These are phyloP conservation scores for Akanthomyces lecanii DNA, from an alignment of 2,329 filamentous ascomycete genomes.

Conservation along the genomic window DNA sequence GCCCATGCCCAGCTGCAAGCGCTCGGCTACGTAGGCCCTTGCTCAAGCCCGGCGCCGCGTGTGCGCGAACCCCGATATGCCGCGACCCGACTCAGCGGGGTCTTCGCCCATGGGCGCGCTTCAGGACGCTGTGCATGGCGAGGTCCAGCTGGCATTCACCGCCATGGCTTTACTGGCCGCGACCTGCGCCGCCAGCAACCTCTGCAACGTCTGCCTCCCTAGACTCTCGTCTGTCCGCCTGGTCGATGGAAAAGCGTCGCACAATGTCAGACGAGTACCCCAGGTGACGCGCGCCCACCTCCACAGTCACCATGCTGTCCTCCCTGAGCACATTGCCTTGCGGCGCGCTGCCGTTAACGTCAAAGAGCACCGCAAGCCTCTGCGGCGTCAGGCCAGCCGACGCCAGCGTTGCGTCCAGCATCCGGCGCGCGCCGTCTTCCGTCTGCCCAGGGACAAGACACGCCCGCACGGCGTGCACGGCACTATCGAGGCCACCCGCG, in stretches of 20 bases:
- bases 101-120: no score
- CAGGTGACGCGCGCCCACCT: slow-evolving; percentile 57
- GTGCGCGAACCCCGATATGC: no score
- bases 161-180: slow-evolving; percentile 42
- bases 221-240: no score
- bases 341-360: slow-evolving; percentile 48
- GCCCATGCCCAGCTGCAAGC: no score
- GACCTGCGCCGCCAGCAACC: slow-evolving; percentile 51
- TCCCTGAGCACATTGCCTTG: slow-evolving; percentile 47
- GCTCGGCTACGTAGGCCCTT: no score
- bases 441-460: slow-evolving; percentile 54
- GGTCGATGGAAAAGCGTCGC: slow-evolving; percentile 50
- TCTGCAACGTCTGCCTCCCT: slow-evolving; percentile 48
- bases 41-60: no score
- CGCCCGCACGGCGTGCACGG: slow-evolving; percentile 52
- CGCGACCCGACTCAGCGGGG: neutral
- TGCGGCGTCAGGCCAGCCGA: slow-evolving; percentile 53
- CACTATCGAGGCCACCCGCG: slow-evolving; percentile 58
- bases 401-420: slow-evolving; percentile 52
- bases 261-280: slow-evolving; percentile 63
- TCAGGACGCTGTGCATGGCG: no score
- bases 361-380: slow-evolving; percentile 62
- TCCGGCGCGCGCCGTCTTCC: slow-evolving; percentile 52
- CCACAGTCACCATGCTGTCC: slow-evolving; percentile 58
- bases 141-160: neutral